Evolutionary conservation across 148 eudicot genomes (phyloP).

Genomic region (Silene conica): DNA sequence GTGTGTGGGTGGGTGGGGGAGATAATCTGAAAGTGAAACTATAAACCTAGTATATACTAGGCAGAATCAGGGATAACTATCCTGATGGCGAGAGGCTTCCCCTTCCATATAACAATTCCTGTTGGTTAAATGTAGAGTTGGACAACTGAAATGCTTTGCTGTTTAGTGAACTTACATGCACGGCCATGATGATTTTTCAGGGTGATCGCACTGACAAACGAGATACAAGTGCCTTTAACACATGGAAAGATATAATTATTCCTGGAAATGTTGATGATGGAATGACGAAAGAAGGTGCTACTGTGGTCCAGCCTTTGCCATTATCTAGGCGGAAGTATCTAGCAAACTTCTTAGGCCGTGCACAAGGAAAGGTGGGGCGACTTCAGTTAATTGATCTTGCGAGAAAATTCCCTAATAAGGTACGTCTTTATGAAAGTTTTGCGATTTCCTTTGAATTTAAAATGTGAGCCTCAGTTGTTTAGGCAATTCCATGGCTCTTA

Average conservation of each 20-base stretch:
- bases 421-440: constrained; percentile 20
- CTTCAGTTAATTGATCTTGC: constrained; percentile 75
- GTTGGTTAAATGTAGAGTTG: neutral
- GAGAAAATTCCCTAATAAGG: constrained; percentile 75
- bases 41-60: no score
- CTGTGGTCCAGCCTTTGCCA: constrained; percentile 67
- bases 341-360: constrained; percentile 86
- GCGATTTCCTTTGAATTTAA: neutral
- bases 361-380: constrained; percentile 83
- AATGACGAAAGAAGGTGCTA: constrained; percentile 55
- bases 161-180: neutral
- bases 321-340: constrained; percentile 69
- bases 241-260: constrained; percentile 93
- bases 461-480: neutral
- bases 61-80: no score
- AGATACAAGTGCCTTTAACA: constrained; percentile 81
- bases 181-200: constrained; percentile 35
- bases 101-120: neutral
- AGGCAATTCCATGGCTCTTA: neutral
- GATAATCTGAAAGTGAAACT: no score
- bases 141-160: neutral
- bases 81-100: neutral
- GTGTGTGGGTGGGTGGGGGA: no score
- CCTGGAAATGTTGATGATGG: constrained; percentile 96
- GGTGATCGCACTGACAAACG: constrained; percentile 97